Conservation (phyloP, 1,139 yeast genomes). For the Hyphopichia burtonii region DNA sequence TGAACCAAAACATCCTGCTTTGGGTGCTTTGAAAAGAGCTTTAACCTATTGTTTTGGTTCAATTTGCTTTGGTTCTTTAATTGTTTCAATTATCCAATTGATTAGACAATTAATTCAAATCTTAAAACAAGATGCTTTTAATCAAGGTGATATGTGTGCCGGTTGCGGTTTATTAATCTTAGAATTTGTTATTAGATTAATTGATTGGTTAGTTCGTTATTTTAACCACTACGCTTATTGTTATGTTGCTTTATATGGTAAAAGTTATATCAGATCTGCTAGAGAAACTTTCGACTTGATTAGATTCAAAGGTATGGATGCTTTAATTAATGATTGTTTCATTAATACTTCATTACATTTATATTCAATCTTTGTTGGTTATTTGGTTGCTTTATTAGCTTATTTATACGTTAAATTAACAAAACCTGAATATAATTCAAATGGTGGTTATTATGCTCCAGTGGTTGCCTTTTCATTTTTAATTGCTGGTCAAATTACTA, state of each 20-base stretch:
- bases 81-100: constrained; percentile 74
- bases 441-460: constrained; percentile 71
- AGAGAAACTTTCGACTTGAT: constrained; percentile 80
- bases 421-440: constrained; percentile 66
- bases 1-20: constrained; percentile 76
- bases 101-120: constrained; percentile 49
- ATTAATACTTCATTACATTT: constrained; percentile 74
- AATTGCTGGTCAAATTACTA: constrained; percentile 74
- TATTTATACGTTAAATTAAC: constrained; percentile 72
- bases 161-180: constrained; percentile 54
- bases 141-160: constrained; percentile 54
- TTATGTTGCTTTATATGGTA: constrained; percentile 84
- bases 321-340: constrained; percentile 79
- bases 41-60: constrained; percentile 89
- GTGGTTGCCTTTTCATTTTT: constrained; percentile 76
- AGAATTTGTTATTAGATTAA: constrained; percentile 59
- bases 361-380: constrained; percentile 70
- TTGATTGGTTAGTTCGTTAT: constrained; percentile 81
- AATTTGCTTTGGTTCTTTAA: constrained; percentile 81
- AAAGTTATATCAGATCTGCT: constrained; percentile 71
- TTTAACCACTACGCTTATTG: constrained; percentile 92
- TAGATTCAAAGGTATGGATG: constrained; percentile 80
- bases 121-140: constrained; percentile 53
- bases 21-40: constrained; percentile 80
- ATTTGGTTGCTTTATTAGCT: constrained; percentile 65